Percentiles rank a stretch among this genome's conserved stretches.
Conservation (phyloP, 140 eudicot genomes). For the Senecio squalidus region DNA sequence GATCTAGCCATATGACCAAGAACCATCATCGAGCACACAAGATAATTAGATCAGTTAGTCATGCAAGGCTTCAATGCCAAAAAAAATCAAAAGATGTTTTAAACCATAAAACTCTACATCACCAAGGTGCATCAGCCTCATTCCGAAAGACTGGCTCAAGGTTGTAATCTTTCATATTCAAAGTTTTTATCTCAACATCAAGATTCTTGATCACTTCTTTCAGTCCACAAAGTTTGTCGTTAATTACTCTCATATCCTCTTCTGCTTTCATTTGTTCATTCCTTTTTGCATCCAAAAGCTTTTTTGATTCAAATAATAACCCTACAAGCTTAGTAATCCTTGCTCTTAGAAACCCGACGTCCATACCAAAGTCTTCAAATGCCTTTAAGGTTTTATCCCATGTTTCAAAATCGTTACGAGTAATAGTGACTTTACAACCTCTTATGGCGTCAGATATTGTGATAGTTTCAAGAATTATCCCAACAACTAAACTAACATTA, state of each 20-base stretch:
- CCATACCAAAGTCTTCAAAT: slow-evolving; percentile 69
- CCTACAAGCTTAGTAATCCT: slow-evolving; percentile 40
- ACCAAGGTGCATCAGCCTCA: slow-evolving; percentile 67
- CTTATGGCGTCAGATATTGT: slow-evolving; percentile 64
- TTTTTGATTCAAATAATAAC: slow-evolving; percentile 24
- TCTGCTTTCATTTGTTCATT: slow-evolving; percentile 34
- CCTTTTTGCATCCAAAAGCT: slow-evolving; percentile 31
- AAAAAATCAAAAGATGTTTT: no score
- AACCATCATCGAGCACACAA: no score
- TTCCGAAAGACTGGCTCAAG: slow-evolving; percentile 28
- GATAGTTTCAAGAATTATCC: slow-evolving; percentile 52
- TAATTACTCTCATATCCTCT: slow-evolving; percentile 31
- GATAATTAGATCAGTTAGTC: no score
- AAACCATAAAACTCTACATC: no score
- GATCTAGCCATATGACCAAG: no score
- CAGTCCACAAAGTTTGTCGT: slow-evolving; percentile 24
- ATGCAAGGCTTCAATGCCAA: no score
- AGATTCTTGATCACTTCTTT: slow-evolving; percentile 26
- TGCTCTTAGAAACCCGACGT: slow-evolving; percentile 54
- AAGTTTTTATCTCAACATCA: slow-evolving; percentile 39
- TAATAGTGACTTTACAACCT: slow-evolving; percentile 30
- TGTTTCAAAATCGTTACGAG: slow-evolving; percentile 28
- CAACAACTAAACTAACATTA: slow-evolving; percentile 50
- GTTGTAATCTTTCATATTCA: slow-evolving; percentile 25
- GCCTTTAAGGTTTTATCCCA: slow-evolving; percentile 69